Base-by-base conservation (phyloP, 2,329 filamentous ascomycete species). In the Stagonosporopsis cucurbitacearum region DNA sequence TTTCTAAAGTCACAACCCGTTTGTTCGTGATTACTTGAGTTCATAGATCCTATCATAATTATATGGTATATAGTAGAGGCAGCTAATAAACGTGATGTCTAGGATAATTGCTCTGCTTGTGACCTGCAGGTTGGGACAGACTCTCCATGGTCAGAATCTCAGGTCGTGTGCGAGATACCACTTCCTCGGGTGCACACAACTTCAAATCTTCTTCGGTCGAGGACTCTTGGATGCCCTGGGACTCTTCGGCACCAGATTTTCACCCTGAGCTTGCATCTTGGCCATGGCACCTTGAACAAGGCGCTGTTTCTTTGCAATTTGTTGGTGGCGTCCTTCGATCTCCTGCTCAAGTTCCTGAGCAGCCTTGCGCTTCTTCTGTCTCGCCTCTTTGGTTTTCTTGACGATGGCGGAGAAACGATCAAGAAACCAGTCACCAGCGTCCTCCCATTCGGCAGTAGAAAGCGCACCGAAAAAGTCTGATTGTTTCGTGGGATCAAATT, bases 381-480 rank as follows among this genome's bases (percentile, higher is more conserved):
- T 78, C 25, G 81, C 77, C 1, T 79, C 73, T 63, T 80, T 85
- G 63, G 85, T 80, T 43, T 80, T 79, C 17, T 73, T 70, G 33
- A 87, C 68, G 36, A 86, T 73, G 4, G 77, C 71, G 43, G 75
- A 75, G 63, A 88, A 86, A 45, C 79, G 78, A 1, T 82, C 80
- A 1, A 87, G 76, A 41, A 88, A 81, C 79, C 85, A 84, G 54
- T 86, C 83, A 2, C 86, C 86, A 20, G 84, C 82, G 41, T 85
- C 80, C 71, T 88, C 86, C 83, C 86, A 87, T 58, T 87, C 79
- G 3, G 77, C 70, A 15, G 86, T 78, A 0, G 76, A 72, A 36
- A 88, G 75, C 9, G 77, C 79, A 1, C 75, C 72, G 59, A 88
- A 81, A 68, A 86, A 85, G 0, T 71, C 62, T 3, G 70, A 68